Evolutionary conservation across 805 yeast species (phyloP).

Genomic region (Blastobotrys parvus): DNA sequence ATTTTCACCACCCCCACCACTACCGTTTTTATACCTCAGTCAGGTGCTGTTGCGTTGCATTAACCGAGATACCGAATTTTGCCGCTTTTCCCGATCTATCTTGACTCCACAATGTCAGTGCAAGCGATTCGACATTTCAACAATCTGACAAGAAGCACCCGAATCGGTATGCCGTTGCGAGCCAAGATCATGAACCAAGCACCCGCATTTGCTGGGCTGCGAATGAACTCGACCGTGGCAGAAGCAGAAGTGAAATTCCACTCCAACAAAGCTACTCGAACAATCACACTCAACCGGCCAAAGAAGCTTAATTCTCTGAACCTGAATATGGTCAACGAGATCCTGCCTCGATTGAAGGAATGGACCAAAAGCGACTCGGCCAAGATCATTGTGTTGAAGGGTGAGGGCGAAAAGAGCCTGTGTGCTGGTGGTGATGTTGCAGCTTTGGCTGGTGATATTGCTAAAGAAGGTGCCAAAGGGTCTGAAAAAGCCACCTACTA

Average conservation of each 20-base stretch:
- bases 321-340: constrained; percentile 61
- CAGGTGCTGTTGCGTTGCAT: no score
- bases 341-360: constrained; percentile 67
- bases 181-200: constrained; percentile 24
- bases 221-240: neutral
- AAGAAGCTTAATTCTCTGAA: constrained; percentile 78
- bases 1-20: no score
- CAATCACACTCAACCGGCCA: constrained; percentile 71
- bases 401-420: constrained; percentile 55
- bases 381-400: constrained; percentile 58
- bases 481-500: constrained; percentile 48
- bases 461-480: constrained; percentile 37
- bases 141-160: no score
- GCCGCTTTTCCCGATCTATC: no score
- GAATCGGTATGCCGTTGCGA: constrained; percentile 27
- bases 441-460: constrained; percentile 45
- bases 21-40: no score
- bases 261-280: constrained; percentile 56
- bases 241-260: constrained; percentile 51
- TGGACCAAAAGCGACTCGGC: constrained; percentile 62
- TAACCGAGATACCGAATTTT: no score
- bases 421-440: constrained; percentile 98
- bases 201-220: constrained; percentile 5
- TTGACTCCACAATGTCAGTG: no score
- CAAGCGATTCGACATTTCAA: no score